Evolutionary conservation across 441 rosid species (phyloP), one percentile per base, ranked within the genome.

Genomic region (Viola pubescens): DNA sequence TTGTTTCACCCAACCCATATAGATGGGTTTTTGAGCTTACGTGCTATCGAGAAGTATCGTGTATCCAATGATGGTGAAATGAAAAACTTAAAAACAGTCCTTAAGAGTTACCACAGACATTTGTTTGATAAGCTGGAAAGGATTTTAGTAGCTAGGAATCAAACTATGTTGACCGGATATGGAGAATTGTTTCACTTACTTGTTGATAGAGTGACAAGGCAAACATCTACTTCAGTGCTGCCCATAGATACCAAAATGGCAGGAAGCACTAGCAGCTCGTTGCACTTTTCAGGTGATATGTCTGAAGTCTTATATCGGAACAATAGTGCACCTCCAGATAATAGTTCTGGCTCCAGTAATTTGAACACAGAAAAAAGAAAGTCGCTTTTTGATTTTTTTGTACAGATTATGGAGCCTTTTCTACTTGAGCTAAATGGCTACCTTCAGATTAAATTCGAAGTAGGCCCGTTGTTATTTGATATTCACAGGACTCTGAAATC

Each of bases 21-120:
- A 53, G 95, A 88, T 76, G 99, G 95, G 56, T 91, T 88, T 70
- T 63, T 91, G 62, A 76, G 76, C 70, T 79, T 90, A 70, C 75
- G 63, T 5, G 75, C 78, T 73, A 44, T 68, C 34, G 81, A 79
- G 59, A 91, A 74, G 77, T 84, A 84, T 82, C 74, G 71, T 45
- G 63, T 72, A 66, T 67, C 63, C 34, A 16, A 39, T 55, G 82
- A 72, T 62, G 85, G 64, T 9, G 58, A 77, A 59, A 64, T 68
- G 7, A 70, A 76, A 50, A 77, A 66, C 69, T 66, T 70, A 52
- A 85, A 74, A 72, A 72, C 67, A 12, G 58, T 70, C n/a, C 54
- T 80, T 57, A 72, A 71, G 75, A 88, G 99, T 77, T 88, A 94
- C 65, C 98, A 94, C 43, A 77, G 94, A 60, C 90, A 88, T 79